These are phyloP conservation scores for Yueomyces sp. DNA, from an alignment of 1,139 yeast genomes.

Conservation along the genomic window DNA sequence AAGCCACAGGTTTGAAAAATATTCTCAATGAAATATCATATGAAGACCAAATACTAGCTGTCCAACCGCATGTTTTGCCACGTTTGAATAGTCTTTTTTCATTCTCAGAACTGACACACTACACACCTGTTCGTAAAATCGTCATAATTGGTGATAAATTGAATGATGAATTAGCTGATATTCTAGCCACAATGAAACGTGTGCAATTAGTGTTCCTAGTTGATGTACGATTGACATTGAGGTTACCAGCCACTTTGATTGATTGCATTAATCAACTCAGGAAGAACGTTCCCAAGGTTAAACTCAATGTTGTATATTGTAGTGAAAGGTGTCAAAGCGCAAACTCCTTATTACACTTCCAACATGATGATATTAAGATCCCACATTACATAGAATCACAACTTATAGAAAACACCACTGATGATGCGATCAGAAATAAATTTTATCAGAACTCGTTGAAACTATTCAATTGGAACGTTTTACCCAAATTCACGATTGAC, in stretches of 20 bases:
- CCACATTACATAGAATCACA: conserved; percentile 15
- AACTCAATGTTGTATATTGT: conserved; percentile 10
- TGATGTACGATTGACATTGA: conserved; percentile 16
- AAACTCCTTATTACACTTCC: conserved; percentile 5
- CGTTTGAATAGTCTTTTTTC: conserved; percentile 13
- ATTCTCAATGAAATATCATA: conserved; percentile 8
- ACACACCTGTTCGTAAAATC: conserved; percentile 17
- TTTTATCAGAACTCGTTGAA: conserved; percentile 1
- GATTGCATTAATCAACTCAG: conserved; percentile 2
- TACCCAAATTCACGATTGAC: conserved; percentile 17
- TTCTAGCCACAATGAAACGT: conserved; percentile 5
- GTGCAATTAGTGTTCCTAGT: conserved; percentile 15
- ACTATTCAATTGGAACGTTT: conserved; percentile 13
- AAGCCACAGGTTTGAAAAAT: conserved; percentile 8
- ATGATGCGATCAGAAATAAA: not conserved
- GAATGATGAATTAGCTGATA: conserved; percentile 6
- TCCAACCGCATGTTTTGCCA: conserved; percentile 13
- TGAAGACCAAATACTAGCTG: conserved; percentile 12
- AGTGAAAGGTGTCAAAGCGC: conserved; percentile 14
- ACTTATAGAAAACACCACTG: conserved; percentile 2
- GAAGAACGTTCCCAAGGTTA: conserved; percentile 1
- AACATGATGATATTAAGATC: conserved; percentile 1
- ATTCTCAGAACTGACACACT: conserved; percentile 15
- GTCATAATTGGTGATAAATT: conserved; percentile 12
- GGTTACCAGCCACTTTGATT: conserved; percentile 7